These are phyloP conservation scores for Suillus hirtellus DNA, from an alignment of 768 basidiomycete species.

Conservation along the genomic window DNA sequence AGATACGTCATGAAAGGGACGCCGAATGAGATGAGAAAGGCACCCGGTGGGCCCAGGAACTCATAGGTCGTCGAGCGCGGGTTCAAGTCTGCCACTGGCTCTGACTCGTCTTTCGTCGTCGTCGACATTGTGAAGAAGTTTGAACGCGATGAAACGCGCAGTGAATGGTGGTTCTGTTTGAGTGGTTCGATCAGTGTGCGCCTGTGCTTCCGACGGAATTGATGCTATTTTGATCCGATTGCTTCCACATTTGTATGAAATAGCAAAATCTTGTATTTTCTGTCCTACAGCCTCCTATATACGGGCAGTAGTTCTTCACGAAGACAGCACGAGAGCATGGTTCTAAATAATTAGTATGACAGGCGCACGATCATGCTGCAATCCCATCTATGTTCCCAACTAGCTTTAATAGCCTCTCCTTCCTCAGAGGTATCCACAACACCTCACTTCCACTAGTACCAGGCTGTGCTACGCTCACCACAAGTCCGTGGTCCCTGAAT, in stretches of 20 bases:
- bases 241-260: slow-evolving; percentile 1
- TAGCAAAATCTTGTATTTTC: neutral
- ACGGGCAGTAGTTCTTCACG: neutral
- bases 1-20: slow-evolving; percentile 74
- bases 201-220: neutral
- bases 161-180: neutral
- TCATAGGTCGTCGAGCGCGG: slow-evolving; percentile 75
- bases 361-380: neutral
- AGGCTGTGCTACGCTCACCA: slow-evolving; percentile 52
- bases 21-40: slow-evolving; percentile 64
- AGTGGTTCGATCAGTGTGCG: neutral
- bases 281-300: neutral
- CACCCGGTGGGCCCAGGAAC: slow-evolving; percentile 81
- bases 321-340: neutral
- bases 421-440: slow-evolving; percentile 86
- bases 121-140: slow-evolving; percentile 19
- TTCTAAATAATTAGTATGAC: neutral
- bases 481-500: slow-evolving; percentile 87
- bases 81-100: slow-evolving; percentile 43
- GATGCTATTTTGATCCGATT: slow-evolving; percentile 2
- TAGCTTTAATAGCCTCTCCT: slow-evolving; percentile 63
- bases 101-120: slow-evolving; percentile 13
- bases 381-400: slow-evolving; percentile 32
- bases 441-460: slow-evolving; percentile 53
- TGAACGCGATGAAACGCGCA: neutral